phyloP scores from a whole-genome alignment of 2,329 filamentous ascomycete species.

The Lojkania enalia region DNA sequence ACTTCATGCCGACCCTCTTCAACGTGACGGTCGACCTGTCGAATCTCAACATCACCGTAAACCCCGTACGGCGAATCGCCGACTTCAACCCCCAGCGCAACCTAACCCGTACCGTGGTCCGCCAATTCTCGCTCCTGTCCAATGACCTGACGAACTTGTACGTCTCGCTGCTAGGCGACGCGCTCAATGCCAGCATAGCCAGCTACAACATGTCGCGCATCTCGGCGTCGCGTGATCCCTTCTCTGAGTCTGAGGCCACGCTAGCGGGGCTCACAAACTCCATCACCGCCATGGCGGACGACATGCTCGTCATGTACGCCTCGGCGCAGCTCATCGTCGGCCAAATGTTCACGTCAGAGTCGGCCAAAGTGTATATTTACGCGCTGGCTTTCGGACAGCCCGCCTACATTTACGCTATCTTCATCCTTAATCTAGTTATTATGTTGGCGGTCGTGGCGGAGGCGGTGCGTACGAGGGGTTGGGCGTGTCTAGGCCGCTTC shows the following conservation, averaged over 20 bases:
- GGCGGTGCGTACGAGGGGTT: constrained; percentile 26
- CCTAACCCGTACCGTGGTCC: constrained; percentile 32
- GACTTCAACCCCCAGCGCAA: constrained; percentile 38
- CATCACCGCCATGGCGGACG: constrained; percentile 32
- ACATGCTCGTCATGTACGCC: constrained; percentile 37
- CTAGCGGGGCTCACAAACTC: constrained; percentile 28
- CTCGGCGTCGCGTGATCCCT: constrained; percentile 12
- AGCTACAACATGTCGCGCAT: constrained; percentile 29
- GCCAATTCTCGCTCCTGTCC: constrained; percentile 42
- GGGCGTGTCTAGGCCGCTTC: constrained; percentile 27
- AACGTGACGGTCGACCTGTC: constrained; percentile 34
- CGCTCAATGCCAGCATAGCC: constrained; percentile 40
- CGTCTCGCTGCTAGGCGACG: constrained; percentile 41
- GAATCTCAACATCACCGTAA: constrained; percentile 34
- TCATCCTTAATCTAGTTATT: constrained; percentile 29
- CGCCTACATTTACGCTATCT: constrained; percentile 35
- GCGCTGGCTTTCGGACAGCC: constrained; percentile 30
- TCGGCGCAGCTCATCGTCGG: constrained; percentile 42
- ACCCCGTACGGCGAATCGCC: constrained; percentile 10
- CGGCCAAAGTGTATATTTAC: constrained; percentile 20
- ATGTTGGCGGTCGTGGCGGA: constrained; percentile 29
- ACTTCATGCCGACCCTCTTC: constrained; percentile 32
- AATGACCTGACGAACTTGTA: constrained; percentile 46
- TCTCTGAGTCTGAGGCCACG: constrained; percentile 24
- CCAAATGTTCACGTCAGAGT: constrained; percentile 15